These are phyloP conservation scores for Moricandia arvensis DNA, from an alignment of 345 rosid genomes.

Conservation along the genomic window DNA sequence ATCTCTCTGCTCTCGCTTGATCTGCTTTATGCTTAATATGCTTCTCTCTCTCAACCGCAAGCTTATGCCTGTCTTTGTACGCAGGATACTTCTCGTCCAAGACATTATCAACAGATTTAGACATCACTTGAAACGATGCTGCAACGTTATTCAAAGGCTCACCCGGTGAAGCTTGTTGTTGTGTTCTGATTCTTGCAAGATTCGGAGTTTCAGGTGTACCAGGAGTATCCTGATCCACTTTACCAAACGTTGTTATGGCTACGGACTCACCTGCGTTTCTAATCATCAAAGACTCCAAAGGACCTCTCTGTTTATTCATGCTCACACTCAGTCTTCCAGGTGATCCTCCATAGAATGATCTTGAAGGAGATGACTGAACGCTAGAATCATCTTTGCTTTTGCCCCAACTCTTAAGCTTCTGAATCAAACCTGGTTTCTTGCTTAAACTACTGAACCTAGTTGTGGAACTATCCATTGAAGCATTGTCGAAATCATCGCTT, in stretches of 20 bases:
- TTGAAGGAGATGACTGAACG: constrained; percentile 65
- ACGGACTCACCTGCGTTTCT: constrained; percentile 79
- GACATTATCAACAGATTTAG: constrained; percentile 79
- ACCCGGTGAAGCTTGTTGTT: constrained; percentile 49
- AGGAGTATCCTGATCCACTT: constrained; percentile 55
- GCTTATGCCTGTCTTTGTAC: constrained; percentile 84
- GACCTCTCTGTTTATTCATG: constrained; percentile 61
- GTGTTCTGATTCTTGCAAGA: constrained; percentile 59
- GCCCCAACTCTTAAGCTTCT: constrained; percentile 90
- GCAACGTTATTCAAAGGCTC: constrained; percentile 65
- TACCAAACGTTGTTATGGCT: constrained; percentile 85
- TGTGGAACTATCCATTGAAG: constrained; percentile 75
- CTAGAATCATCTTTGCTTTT: constrained; percentile 81
- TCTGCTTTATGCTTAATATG: constrained; percentile 77
- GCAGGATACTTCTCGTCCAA: constrained; percentile 87
- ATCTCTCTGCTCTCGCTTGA: constrained; percentile 71
- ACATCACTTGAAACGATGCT: constrained; percentile 82
- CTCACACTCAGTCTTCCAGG: constrained; percentile 73
- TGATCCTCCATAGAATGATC: constrained; percentile 72
- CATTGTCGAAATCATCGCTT: constrained; percentile 85
- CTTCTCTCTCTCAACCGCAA: constrained; percentile 90
- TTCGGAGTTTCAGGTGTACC: constrained; percentile 60
- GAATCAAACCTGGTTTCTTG: constrained; percentile 72
- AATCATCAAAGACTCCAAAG: constrained; percentile 83
- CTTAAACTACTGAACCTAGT: constrained; percentile 74